Conservation (phyloP, 371 early-diverging fungal genomes). For the Mucor piriformis region DNA sequence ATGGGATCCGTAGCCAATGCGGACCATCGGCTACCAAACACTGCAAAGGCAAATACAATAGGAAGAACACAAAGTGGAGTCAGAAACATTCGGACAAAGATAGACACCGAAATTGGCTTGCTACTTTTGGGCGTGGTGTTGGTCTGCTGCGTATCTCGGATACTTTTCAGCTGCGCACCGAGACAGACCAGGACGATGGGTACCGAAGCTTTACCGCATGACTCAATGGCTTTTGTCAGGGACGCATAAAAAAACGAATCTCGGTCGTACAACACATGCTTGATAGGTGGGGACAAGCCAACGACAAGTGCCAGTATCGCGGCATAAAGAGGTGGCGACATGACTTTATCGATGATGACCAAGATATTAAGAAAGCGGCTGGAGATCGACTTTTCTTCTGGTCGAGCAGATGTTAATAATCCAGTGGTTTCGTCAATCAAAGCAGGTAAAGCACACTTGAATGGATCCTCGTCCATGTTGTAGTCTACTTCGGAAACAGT, state of each 20-base stretch:
- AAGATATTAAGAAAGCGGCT: background rate
- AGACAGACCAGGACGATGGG: conserved; percentile 72
- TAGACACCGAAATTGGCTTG: conserved; percentile 38
- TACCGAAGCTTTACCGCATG: conserved; percentile 69
- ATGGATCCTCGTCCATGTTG: no score
- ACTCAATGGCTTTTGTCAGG: conserved; percentile 64
- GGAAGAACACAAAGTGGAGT: conserved; percentile 53
- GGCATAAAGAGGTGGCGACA: conserved; percentile 71
- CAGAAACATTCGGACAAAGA: conserved; percentile 52
- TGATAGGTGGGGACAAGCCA: conserved; percentile 58
- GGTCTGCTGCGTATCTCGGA: conserved; percentile 13
- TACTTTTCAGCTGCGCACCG: conserved; percentile 61
- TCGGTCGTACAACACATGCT: conserved; percentile 52
- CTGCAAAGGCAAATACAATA: conserved; percentile 40
- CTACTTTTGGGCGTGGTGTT: background rate
- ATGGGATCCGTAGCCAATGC: conserved; percentile 53
- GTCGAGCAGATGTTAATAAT: background rate
- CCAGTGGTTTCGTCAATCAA: background rate
- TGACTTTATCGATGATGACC: conserved; percentile 24
- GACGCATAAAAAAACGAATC: conserved; percentile 57
- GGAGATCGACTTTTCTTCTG: no score
- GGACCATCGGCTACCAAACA: conserved; percentile 36
- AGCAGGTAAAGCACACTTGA: no score
- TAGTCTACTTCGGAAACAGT: background rate
- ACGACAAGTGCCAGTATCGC: conserved; percentile 60